These are phyloP conservation scores for Neurospora discreta DNA, from an alignment of 495 filamentous ascomycete species.

Conservation along the genomic window DNA sequence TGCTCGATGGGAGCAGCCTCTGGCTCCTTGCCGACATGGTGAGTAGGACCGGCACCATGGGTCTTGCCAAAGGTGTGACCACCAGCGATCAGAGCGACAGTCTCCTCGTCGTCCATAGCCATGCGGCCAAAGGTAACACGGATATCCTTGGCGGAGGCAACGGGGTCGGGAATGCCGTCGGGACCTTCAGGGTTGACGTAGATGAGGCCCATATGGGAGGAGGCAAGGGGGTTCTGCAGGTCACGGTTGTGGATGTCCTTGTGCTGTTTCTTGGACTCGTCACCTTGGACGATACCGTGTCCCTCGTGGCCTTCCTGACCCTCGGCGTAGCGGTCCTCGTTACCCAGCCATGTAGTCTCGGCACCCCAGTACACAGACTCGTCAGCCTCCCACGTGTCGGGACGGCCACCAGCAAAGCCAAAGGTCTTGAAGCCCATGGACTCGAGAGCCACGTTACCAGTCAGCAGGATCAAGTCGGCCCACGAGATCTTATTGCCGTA, in stretches of 20 bases:
- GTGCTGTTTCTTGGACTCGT: slow-evolving; percentile 35
- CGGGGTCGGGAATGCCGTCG: slow-evolving; percentile 54
- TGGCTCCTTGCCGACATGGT: slow-evolving; percentile 52
- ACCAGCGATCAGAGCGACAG: slow-evolving; percentile 62
- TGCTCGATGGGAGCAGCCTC: slow-evolving; percentile 47
- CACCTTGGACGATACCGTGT: slow-evolving; percentile 34
- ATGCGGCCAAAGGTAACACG: slow-evolving; percentile 61
- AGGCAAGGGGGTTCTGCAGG: slow-evolving; percentile 51
- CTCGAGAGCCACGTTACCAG: slow-evolving; percentile 64
- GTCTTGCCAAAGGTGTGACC: slow-evolving; percentile 69
- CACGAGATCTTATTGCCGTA: slow-evolving; percentile 72
- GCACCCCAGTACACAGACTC: slow-evolving; percentile 65
- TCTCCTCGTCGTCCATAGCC: slow-evolving; percentile 73
- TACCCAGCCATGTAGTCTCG: slow-evolving; percentile 60
- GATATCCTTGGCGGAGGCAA: slow-evolving; percentile 57
- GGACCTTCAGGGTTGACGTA: slow-evolving; percentile 70
- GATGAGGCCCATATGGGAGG: slow-evolving; percentile 62
- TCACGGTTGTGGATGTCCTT: slow-evolving; percentile 47
- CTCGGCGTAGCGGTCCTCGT: slow-evolving; percentile 49
- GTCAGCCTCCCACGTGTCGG: slow-evolving; percentile 60
- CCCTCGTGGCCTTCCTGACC: slow-evolving; percentile 33
- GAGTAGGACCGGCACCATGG: slow-evolving; percentile 51
- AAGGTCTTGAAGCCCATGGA: slow-evolving; percentile 65
- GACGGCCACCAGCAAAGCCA: slow-evolving; percentile 58
- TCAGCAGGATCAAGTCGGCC: slow-evolving; percentile 57